phyloP scores from a whole-genome alignment of 768 basidiomycete species.

The Gymnopilus junonius region DNA sequence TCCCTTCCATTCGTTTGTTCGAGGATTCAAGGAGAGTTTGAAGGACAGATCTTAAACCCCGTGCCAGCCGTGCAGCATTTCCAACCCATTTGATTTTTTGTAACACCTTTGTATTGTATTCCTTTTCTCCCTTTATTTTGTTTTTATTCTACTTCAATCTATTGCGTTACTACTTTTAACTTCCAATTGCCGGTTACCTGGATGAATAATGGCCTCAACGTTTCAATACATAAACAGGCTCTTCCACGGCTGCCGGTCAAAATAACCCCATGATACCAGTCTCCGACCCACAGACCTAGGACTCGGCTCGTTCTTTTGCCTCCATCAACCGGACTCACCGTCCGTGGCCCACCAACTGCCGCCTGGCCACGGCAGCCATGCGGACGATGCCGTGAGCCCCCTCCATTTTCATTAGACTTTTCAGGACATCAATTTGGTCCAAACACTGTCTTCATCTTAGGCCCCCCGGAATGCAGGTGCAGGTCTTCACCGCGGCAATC shows the following conservation, averaged over 20 bases:
- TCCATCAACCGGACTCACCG: slow-evolving; percentile 6
- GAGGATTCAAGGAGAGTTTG: slow-evolving; percentile 70
- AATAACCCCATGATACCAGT: background rate
- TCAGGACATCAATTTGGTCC: slow-evolving; percentile 10
- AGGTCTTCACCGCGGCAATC: background rate
- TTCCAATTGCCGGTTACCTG: slow-evolving; percentile 6
- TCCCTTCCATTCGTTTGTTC: slow-evolving; percentile 66
- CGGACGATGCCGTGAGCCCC: slow-evolving; percentile 15
- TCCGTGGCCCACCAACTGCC: background rate
- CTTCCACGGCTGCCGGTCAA: slow-evolving; percentile 6
- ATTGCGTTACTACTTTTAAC: slow-evolving; percentile 2
- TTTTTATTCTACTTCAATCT: slow-evolving; percentile 7
- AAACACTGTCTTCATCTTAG: background rate
- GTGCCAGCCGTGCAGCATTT: slow-evolving; percentile 7
- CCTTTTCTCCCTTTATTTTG: slow-evolving; percentile 8
- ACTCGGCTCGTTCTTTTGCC: background rate
- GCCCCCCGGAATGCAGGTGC: background rate
- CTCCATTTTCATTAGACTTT: slow-evolving; percentile 16
- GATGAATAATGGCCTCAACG: background rate
- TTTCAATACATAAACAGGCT: slow-evolving; percentile 1
- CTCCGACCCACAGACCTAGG: slow-evolving; percentile 3
- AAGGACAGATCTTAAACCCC: slow-evolving; percentile 26
- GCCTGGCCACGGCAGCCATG: slow-evolving; percentile 1
- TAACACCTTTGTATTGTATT: slow-evolving; percentile 10
- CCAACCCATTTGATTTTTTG: slow-evolving; percentile 14